Percentiles rank a stretch among this genome's conserved stretches.
Evolutionary conservation across 192 early-diverging fungal species (phyloP).

Genomic region (Borealophlyctis nickersoniae): DNA sequence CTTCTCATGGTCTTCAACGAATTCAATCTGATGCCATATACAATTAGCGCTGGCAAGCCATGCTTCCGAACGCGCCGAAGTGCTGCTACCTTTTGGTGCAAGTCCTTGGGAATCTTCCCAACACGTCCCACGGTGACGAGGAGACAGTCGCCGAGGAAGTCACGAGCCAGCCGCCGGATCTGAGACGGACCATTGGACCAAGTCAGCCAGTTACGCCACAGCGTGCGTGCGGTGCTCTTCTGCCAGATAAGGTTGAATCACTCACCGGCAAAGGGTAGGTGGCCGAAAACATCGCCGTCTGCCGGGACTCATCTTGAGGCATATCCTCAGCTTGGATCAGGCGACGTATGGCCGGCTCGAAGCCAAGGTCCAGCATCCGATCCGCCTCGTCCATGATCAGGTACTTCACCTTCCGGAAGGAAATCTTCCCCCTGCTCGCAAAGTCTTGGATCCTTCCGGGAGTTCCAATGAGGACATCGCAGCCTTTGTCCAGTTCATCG

Average conservation of each 20-base stretch:
- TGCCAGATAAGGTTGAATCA: background rate
- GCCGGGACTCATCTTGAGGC: conserved; percentile 48
- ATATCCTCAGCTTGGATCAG: conserved; percentile 12
- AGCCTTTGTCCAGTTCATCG: conserved; percentile 82
- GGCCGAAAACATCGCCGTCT: conserved; percentile 87
- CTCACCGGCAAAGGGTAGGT: conserved; percentile 67
- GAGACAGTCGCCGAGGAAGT: conserved; percentile 68
- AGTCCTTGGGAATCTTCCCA: conserved; percentile 82
- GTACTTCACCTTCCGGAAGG: conserved; percentile 48
- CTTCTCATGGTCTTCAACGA: conserved; percentile 74
- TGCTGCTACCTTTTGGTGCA: conserved; percentile 75
- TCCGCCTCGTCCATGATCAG: conserved; percentile 90
- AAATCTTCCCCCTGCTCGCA: conserved; percentile 79
- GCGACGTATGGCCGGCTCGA: conserved; percentile 88
- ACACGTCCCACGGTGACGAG: conserved; percentile 84
- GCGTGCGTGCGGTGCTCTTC: background rate
- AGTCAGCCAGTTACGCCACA: background rate
- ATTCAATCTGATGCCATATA: conserved; percentile 46
- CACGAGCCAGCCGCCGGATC: conserved; percentile 77
- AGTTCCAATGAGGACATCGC: conserved; percentile 90
- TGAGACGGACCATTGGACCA: conserved; percentile 4
- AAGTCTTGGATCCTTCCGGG: conserved; percentile 90
- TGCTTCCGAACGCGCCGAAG: background rate
- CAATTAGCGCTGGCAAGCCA: background rate
- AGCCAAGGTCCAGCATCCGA: conserved; percentile 96